Conservation (phyloP, 495 filamentous ascomycete species). For the Penicillium daleae region DNA sequence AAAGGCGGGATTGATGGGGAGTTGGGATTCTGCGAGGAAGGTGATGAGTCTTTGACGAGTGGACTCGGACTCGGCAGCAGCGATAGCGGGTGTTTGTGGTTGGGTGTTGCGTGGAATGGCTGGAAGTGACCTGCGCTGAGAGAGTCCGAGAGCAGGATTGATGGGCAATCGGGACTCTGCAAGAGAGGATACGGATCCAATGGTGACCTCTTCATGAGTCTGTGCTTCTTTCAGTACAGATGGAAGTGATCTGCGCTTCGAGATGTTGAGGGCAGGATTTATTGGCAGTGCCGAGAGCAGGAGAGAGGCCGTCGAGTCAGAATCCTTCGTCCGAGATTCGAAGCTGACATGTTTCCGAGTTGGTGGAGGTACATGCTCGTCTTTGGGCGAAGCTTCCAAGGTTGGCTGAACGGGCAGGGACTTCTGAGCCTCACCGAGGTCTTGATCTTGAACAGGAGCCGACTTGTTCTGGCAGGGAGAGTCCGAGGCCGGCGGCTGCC, state of each 20-base stretch:
- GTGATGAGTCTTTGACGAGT: slow-evolving; percentile 6
- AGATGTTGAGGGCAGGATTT: slow-evolving; percentile 20
- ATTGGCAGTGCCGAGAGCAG: slow-evolving; percentile 26
- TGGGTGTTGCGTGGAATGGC: not conserved
- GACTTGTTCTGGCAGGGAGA: not conserved
- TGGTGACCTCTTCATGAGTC: not conserved
- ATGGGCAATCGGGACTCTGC: slow-evolving; percentile 21
- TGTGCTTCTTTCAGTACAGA: not conserved
- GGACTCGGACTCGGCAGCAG: not conserved
- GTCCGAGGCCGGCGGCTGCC: not conserved
- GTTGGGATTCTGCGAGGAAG: slow-evolving; percentile 36
- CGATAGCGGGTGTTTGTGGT: not conserved
- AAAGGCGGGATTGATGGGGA: slow-evolving; percentile 46
- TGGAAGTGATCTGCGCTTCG: slow-evolving; percentile 8
- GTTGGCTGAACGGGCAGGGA: not conserved
- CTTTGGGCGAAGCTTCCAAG: not conserved
- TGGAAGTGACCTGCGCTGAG: slow-evolving; percentile 15
- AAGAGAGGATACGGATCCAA: slow-evolving; percentile 8
- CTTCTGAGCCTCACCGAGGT: not conserved
- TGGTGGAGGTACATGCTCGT: not conserved
- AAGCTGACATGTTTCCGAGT: not conserved
- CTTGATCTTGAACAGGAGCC: not conserved
- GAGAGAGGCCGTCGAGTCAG: slow-evolving; percentile 19
- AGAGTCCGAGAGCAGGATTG: slow-evolving; percentile 35
- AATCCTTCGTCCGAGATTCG: not conserved